Evolutionary conservation across 768 basidiomycete genomes (phyloP).

Genomic region (Dacryopinax primogenitus): DNA sequence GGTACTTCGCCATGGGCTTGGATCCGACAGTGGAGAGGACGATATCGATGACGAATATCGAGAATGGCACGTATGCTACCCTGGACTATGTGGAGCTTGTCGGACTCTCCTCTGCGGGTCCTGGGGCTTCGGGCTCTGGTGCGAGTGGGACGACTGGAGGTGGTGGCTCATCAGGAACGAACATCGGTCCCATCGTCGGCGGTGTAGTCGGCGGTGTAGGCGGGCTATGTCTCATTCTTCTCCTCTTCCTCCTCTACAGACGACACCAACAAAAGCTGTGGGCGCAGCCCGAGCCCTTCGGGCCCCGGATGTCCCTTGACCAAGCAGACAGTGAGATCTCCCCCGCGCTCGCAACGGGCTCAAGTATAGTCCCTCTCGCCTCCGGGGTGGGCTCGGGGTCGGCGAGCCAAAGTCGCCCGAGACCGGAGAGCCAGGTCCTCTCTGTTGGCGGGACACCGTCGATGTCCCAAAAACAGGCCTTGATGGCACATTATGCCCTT

Average conservation of each 20-base stretch:
- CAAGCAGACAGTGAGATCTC: background rate
- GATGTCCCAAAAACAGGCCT: background rate
- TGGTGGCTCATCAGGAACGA: background rate
- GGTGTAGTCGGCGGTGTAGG: background rate
- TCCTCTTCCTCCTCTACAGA: background rate
- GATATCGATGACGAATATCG: conserved; percentile 2
- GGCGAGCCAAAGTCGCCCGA: background rate
- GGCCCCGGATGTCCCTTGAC: background rate
- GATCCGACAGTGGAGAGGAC: conserved; percentile 2
- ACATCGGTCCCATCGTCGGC: background rate
- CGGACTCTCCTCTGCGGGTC: background rate
- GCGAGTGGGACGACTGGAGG: background rate
- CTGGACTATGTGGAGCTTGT: conserved; percentile 3
- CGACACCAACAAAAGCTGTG: background rate
- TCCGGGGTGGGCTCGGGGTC: background rate
- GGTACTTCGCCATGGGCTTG: background rate
- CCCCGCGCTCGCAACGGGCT: background rate
- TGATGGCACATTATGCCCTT: background rate
- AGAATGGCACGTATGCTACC: conserved; percentile 7
- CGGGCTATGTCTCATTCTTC: background rate
- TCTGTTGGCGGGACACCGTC: background rate
- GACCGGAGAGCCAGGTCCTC: background rate
- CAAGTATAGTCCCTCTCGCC: background rate
- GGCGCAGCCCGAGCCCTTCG: background rate
- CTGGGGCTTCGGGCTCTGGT: background rate